These are phyloP conservation scores for Amanita pseudoporphyria DNA, from an alignment of 768 basidiomycete species.

Conservation along the genomic window DNA sequence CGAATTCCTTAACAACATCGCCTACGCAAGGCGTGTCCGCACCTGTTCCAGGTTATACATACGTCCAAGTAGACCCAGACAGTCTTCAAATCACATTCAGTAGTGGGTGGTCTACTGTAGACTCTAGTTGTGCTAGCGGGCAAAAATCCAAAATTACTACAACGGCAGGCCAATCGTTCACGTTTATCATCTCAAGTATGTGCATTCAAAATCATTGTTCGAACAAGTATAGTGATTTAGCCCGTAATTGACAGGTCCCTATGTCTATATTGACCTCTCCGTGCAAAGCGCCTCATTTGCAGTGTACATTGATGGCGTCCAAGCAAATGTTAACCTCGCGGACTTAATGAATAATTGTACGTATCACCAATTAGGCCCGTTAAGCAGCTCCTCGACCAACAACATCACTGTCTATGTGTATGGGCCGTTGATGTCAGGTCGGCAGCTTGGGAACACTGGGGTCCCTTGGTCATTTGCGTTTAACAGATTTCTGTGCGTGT, in stretches of 20 bases:
- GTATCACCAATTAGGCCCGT: neutral
- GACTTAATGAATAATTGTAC: slow-evolving; percentile 3
- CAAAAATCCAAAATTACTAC: neutral
- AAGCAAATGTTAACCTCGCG: neutral
- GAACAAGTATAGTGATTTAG: neutral
- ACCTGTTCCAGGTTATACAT: neutral
- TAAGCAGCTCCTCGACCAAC: neutral
- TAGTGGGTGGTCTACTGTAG: neutral
- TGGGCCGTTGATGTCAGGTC: neutral
- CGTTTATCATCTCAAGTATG: slow-evolving; percentile 1
- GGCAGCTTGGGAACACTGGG: neutral
- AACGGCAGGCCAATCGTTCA: neutral
- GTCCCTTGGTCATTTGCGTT: slow-evolving; percentile 3
- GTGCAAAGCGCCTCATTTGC: neutral
- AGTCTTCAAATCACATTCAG: neutral
- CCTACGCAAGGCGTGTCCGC: neutral
- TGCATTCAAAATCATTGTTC: no score
- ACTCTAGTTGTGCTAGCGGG: neutral
- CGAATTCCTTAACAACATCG: neutral
- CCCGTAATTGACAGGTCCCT: neutral
- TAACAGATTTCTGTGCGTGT: slow-evolving; percentile 3
- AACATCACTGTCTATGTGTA: slow-evolving; percentile 1
- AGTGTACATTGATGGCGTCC: neutral
- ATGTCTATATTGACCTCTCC: neutral
- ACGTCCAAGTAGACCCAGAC: neutral